Evolutionary conservation across 768 basidiomycete genomes (phyloP), one percentile per base, ranked within the genome.

Genomic region (Lactarius pseudohatsudake): DNA sequence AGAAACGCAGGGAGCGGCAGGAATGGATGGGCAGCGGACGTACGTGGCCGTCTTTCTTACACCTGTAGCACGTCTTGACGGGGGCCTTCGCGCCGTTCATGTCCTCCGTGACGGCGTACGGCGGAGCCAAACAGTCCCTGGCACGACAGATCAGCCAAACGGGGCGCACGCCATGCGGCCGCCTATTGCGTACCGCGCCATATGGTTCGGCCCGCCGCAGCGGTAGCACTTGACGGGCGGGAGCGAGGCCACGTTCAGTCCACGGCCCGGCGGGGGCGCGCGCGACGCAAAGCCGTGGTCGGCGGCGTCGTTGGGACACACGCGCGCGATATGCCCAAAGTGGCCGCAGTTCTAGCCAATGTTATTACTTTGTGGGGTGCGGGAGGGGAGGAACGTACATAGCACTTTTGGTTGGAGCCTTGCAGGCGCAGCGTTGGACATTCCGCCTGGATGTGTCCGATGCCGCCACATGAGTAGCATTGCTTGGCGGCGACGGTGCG

Each of bases 381-480:
- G 32, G 6, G 32, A 32, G 32, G 32, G 32, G 20, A n/a, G 20
- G 20, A 5, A 50, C 89, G 76, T 77, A 94, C 92, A 77, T 92
- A 94, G 77, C 92, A 94, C 79, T 91, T 93, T 78, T 90, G 88
- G 73, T 81, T 86, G 65, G 79, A 82, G 71, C 83, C 79, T 70
- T 87, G 89, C 36, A 89, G 76, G 74, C 91, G 86, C 75, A 92
- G 77, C 75, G 84, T 93, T 26, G 91, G 91, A 71, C 92, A 93
- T 73, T 94, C 92, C 58, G 91, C 91, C 77, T 90, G 89, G 71
- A 92, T 90, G 75, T 95, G 92, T 67, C 94, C 94, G 70, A 97
- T 86, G 61, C 94, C 95, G 30, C 94, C 92, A 73, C 94, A 97
- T 45, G 89, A 90, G 76, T 95, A 96, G 76, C 94, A 96, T 77